Percentiles rank a stretch among this genome's conserved stretches.
Evolutionary conservation across 768 basidiomycete genomes (phyloP).

Genomic region (Tremella fuciformis): DNA sequence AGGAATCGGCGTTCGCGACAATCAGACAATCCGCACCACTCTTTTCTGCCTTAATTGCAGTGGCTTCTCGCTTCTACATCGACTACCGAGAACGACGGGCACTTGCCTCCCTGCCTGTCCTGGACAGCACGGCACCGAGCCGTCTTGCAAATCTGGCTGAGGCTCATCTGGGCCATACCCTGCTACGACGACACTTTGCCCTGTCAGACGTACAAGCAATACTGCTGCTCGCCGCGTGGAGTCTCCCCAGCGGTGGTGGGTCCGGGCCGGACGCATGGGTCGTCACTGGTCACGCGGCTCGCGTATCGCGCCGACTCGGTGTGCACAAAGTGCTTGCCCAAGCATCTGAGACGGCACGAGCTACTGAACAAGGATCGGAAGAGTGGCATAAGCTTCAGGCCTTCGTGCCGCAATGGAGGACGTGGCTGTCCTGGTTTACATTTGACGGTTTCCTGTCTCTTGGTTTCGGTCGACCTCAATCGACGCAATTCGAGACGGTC

Average conservation of each 20-base stretch:
- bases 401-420: slow-evolving; percentile 39
- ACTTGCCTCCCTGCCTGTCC: slow-evolving; percentile 2
- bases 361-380: slow-evolving; percentile 19
- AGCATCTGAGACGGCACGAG: slow-evolving; percentile 24
- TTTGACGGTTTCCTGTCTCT: slow-evolving; percentile 40
- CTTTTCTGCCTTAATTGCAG: slow-evolving; percentile 31
- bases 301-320: slow-evolving; percentile 27
- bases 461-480: slow-evolving; percentile 42
- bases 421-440: slow-evolving; percentile 34
- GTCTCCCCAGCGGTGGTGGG: slow-evolving; percentile 18
- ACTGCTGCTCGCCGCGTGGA: slow-evolving; percentile 29
- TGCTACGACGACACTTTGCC: slow-evolving; percentile 23
- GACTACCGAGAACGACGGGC: slow-evolving; percentile 13
- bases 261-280: slow-evolving; percentile 31
- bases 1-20: slow-evolving; percentile 27
- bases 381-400: slow-evolving; percentile 28
- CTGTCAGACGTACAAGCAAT: slow-evolving; percentile 32
- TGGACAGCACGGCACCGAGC: slow-evolving; percentile 19
- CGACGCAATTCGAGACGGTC: slow-evolving; percentile 35
- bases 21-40: slow-evolving; percentile 33
- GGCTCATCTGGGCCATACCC: slow-evolving; percentile 20
- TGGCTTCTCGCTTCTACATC: slow-evolving; percentile 36
- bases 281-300: slow-evolving; percentile 27
- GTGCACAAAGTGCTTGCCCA: slow-evolving; percentile 27
- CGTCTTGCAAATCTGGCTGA: slow-evolving; percentile 27